Conservation (phyloP, 768 basidiomycete genomes). For the Panus rudis region DNA sequence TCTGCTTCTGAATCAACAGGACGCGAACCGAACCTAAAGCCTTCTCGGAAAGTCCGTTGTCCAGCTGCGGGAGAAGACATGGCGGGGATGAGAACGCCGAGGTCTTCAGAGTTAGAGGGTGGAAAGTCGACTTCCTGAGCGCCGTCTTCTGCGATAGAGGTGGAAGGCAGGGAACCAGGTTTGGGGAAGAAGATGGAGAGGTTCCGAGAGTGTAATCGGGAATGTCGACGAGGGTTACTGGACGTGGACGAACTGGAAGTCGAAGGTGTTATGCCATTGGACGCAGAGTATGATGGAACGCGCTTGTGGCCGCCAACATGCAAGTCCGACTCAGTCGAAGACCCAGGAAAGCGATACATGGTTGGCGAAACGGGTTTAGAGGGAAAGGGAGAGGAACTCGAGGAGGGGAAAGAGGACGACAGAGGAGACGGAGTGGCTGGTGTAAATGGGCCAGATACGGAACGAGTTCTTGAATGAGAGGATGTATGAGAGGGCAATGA, state of each 20-base stretch:
- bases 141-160: conserved; percentile 65
- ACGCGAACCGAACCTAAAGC: conserved; percentile 60
- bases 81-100: conserved; percentile 38
- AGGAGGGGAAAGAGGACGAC: conserved; percentile 30
- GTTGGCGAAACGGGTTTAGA: no score
- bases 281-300: conserved; percentile 4
- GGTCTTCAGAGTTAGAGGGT: conserved; percentile 12
- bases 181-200: conserved; percentile 88
- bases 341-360: no score
- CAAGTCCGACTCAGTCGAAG: conserved; percentile 13
- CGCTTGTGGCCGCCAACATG: conserved; percentile 6
- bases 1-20: conserved; percentile 26
- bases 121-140: conserved; percentile 35
- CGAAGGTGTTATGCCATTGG: conserved; percentile 11
- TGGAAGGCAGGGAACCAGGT: conserved; percentile 54
- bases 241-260: conserved; percentile 18
- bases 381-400: conserved; percentile 16
- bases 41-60: conserved; percentile 39
- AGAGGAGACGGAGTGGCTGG: conserved; percentile 47
- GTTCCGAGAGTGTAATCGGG: conserved; percentile 83
- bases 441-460: conserved; percentile 44
- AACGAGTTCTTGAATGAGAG: conserved; percentile 40
- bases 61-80: conserved; percentile 33
- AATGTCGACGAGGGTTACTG: conserved; percentile 39
- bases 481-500: conserved; percentile 20